Percentiles rank a stretch among this genome's conserved stretches.
These are phyloP conservation scores for Conoideocrella luteorostrata DNA, from an alignment of 2,329 filamentous ascomycete genomes.

Conservation along the genomic window DNA sequence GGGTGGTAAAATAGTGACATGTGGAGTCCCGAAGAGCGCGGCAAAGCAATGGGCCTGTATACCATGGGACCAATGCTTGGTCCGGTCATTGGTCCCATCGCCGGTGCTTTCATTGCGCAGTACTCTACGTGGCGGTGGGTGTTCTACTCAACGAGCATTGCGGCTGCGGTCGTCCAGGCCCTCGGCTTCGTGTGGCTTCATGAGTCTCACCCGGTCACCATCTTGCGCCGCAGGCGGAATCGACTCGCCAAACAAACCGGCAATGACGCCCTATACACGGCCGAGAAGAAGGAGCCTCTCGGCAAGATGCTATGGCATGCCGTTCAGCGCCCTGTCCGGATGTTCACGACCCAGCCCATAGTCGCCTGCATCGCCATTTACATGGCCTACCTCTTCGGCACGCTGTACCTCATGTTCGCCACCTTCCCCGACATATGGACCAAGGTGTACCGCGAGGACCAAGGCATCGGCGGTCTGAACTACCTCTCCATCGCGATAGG, in stretches of 20 bases:
- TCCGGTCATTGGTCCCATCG: constrained; percentile 38
- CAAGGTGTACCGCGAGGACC: constrained; percentile 35
- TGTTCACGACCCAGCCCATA: constrained; percentile 40
- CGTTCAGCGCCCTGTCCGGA: constrained; percentile 37
- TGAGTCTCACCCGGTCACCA: constrained; percentile 22
- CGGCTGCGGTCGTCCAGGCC: constrained; percentile 15
- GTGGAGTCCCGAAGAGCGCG: constrained; percentile 50
- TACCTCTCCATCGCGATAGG: constrained; percentile 44
- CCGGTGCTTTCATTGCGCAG: constrained; percentile 27
- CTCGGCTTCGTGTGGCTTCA: constrained; percentile 21
- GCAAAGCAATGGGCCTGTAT: constrained; percentile 56
- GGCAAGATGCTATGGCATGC: constrained; percentile 11
- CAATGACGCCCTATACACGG: constrained; percentile 3
- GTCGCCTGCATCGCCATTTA: constrained; percentile 40
- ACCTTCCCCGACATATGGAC: constrained; percentile 42
- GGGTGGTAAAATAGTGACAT: too few species aligned
- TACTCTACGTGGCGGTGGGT: constrained; percentile 29
- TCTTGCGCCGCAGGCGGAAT: constrained; percentile 13
- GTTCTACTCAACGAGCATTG: constrained; percentile 27
- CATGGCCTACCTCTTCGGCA: constrained; percentile 42
- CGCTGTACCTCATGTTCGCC: constrained; percentile 43
- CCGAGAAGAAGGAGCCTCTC: not conserved
- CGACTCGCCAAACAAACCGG: constrained; percentile 8
- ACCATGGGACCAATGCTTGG: constrained; percentile 53
- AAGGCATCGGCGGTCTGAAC: constrained; percentile 38